Evolutionary conservation across 805 yeast genomes (phyloP).

Genomic region (Saccharomycopsis vini): DNA sequence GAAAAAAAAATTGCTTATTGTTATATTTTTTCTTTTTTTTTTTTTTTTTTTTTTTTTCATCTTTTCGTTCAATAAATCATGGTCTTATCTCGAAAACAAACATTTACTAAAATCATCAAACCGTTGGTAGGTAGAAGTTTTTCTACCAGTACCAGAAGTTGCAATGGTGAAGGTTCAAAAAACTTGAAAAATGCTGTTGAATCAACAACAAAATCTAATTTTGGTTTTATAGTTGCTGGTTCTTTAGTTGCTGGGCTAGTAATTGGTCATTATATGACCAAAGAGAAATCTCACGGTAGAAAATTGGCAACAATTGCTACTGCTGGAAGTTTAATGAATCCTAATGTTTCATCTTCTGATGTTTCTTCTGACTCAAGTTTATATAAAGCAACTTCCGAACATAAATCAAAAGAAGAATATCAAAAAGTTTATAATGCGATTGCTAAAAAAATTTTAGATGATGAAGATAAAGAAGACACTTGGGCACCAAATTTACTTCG

Average conservation of each 20-base stretch:
- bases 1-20: too few species aligned
- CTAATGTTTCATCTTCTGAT: neutral
- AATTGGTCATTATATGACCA: neutral
- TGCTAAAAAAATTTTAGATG: conserved; percentile 46
- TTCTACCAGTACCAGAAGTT: too few species aligned
- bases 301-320: conserved; percentile 6
- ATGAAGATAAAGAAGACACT: conserved; percentile 51
- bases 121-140: too few species aligned
- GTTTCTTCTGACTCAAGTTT: neutral
- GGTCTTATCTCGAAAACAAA: too few species aligned
- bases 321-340: conserved; percentile 6
- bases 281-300: neutral
- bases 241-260: conserved; percentile 1
- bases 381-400: neutral
- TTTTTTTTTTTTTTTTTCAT: too few species aligned
- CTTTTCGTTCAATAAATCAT: too few species aligned
- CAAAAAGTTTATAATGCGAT: conserved; percentile 64
- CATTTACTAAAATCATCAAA: too few species aligned
- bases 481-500: conserved; percentile 73
- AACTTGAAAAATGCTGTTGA: too few species aligned
- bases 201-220: too few species aligned
- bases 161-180: too few species aligned
- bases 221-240: conserved; percentile 1
- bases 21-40: too few species aligned
- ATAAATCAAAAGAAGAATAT: conserved; percentile 37